phyloP scores from a whole-genome alignment of 352 stramenopile species.

The Globisporangium parvum region DNA sequence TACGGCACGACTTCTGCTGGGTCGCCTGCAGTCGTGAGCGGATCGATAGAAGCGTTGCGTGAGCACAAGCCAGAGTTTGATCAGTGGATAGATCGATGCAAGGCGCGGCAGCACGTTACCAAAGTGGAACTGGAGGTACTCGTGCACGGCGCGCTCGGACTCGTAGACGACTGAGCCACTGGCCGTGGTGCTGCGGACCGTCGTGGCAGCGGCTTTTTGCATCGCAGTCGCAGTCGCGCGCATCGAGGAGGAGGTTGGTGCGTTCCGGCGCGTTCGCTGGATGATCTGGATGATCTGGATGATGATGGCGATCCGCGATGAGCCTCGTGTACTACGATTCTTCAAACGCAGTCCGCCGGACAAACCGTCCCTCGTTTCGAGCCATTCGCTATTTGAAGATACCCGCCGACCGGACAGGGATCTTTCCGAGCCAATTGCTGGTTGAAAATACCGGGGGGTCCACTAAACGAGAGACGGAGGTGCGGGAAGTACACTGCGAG shows the following conservation, averaged over 20 bases:
- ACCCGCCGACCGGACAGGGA: too few species aligned
- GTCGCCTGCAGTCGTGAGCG: conserved; percentile 26
- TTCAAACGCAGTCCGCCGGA: too few species aligned
- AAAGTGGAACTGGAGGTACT: conserved; percentile 91
- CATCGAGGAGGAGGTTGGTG: neutral
- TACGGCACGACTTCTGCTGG: conserved; percentile 62
- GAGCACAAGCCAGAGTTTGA: neutral
- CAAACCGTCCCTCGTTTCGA: too few species aligned
- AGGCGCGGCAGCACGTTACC: conserved; percentile 22
- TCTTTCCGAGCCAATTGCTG: too few species aligned
- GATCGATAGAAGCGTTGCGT: neutral
- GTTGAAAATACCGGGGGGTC: too few species aligned
- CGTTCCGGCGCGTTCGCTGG: neutral
- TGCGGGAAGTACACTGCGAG: neutral
- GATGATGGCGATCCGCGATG: neutral
- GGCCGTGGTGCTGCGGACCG: conserved; percentile 78
- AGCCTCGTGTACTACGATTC: too few species aligned
- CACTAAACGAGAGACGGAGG: too few species aligned
- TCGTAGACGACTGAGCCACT: conserved; percentile 87
- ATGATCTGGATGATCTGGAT: neutral
- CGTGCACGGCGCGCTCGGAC: conserved; percentile 77
- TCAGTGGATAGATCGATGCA: too few species aligned
- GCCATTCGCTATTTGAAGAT: too few species aligned
- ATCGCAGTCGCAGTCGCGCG: conserved; percentile 13
- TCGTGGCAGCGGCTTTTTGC: conserved; percentile 9